These are phyloP conservation scores for Achlya hypogyna DNA, from an alignment of 352 stramenopile genomes.

Conservation along the genomic window DNA sequence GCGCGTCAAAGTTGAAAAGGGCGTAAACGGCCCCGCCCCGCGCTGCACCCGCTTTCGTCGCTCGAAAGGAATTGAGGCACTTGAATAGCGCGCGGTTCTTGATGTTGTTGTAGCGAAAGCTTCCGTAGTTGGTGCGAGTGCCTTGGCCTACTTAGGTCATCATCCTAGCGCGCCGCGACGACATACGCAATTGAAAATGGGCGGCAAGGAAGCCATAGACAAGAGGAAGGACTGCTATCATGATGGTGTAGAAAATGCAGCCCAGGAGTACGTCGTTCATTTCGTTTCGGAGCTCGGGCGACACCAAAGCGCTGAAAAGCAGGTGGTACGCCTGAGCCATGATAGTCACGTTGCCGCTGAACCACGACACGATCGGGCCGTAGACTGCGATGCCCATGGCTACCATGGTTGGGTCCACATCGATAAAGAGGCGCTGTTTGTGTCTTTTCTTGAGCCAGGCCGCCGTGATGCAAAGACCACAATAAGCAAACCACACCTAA, in stretches of 20 bases:
- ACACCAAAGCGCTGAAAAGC: not conserved
- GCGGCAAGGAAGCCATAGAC: not conserved
- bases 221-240: not conserved
- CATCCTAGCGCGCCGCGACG: not conserved
- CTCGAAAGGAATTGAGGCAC: not conserved
- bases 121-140: not conserved
- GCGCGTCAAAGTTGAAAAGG: not conserved
- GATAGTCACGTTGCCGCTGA: not conserved
- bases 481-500: conserved; percentile 4
- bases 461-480: not conserved
- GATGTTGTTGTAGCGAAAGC: not conserved
- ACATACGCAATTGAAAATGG: not conserved
- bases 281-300: not conserved
- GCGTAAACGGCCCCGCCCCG: not conserved
- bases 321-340: not conserved
- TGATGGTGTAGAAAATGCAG: not conserved
- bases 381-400: not conserved
- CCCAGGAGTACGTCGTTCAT: not conserved
- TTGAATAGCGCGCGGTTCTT: not conserved
- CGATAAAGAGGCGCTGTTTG: not conserved
- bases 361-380: not conserved
- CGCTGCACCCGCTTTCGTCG: not conserved
- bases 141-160: not conserved
- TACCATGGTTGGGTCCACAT: not conserved
- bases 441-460: not conserved